phyloP scores from a whole-genome alignment of 371 early-diverging fungal species.

The Nematocida minor region DNA sequence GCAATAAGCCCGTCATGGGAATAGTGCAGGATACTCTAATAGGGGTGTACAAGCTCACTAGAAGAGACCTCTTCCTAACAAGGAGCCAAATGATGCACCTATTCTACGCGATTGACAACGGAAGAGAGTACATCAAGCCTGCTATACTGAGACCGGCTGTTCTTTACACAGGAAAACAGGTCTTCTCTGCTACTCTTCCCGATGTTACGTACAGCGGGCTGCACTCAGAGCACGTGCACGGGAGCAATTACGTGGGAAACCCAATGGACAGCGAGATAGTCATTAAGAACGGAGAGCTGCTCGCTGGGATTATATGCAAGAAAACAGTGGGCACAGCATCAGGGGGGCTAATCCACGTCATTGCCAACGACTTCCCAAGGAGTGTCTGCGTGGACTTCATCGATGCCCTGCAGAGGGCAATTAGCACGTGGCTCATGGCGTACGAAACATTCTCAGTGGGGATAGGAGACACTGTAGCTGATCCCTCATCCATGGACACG shows the following conservation, averaged over 20 bases:
- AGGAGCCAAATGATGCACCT: conserved; percentile 80
- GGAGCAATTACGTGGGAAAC: conserved; percentile 67
- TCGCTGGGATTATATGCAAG: conserved; percentile 90
- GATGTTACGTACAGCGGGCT: conserved; percentile 67
- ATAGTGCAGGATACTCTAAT: conserved; percentile 98
- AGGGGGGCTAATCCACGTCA: conserved; percentile 87
- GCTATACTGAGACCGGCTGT: conserved; percentile 86
- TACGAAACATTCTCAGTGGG: conserved; percentile 86
- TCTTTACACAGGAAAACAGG: conserved; percentile 96
- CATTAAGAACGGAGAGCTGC: conserved; percentile 82
- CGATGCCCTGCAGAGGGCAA: conserved; percentile 83
- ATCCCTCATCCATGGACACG: conserved; percentile 73
- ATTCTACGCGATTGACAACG: conserved; percentile 57
- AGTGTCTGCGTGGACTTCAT: conserved; percentile 82
- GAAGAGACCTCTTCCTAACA: conserved; percentile 82
- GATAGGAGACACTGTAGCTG: conserved; percentile 96
- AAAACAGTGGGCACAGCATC: conserved; percentile 84
- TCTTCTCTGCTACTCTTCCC: conserved; percentile 82
- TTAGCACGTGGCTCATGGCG: conserved; percentile 84
- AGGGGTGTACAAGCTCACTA: conserved; percentile 87
- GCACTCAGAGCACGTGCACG: conserved; percentile 76
- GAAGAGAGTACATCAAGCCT: conserved; percentile 65
- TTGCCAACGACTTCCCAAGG: conserved; percentile 85
- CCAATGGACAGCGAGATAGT: conserved; percentile 67
- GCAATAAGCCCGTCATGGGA: conserved; percentile 97